A percentile compares a stretch with the other conserved stretches of the same genome.
Conservation (phyloP, 176 grass and related monocot species). For the Bonia amplexicaulis region DNA sequence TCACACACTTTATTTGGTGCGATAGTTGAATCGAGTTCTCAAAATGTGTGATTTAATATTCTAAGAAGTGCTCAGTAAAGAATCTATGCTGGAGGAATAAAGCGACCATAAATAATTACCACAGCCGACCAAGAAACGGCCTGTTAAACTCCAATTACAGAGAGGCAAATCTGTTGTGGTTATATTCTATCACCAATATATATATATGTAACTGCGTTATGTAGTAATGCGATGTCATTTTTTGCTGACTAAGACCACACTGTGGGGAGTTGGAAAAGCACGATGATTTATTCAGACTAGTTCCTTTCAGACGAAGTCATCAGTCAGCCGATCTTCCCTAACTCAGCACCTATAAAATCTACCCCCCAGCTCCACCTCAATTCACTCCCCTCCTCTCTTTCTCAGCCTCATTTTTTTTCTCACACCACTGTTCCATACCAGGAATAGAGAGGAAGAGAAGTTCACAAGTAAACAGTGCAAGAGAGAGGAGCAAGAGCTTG, state of each 20-base stretch:
- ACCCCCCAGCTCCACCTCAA: neutral
- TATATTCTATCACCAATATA: neutral
- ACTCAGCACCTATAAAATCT: slow-evolving; percentile 2
- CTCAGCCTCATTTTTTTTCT: neutral
- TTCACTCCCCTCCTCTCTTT: neutral
- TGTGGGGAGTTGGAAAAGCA: neutral
- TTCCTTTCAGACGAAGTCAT: neutral
- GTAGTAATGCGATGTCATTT: neutral
- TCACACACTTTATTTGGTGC: neutral
- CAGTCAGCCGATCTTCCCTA: neutral
- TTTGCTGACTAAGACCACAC: neutral
- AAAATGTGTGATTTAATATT: neutral
- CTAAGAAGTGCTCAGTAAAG: neutral
- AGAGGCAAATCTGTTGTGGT: neutral
- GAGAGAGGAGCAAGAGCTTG: neutral
- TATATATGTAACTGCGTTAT: neutral
- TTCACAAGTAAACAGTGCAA: neutral
- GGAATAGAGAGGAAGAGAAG: neutral
- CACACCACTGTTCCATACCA: neutral
- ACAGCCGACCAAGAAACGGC: neutral
- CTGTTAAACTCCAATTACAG: neutral
- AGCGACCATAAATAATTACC: neutral
- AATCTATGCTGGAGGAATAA: neutral
- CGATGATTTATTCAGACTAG: neutral
- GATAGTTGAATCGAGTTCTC: neutral